phyloP scores from a whole-genome alignment of 805 yeast genomes.

The Brettanomyces bruxellensis region DNA sequence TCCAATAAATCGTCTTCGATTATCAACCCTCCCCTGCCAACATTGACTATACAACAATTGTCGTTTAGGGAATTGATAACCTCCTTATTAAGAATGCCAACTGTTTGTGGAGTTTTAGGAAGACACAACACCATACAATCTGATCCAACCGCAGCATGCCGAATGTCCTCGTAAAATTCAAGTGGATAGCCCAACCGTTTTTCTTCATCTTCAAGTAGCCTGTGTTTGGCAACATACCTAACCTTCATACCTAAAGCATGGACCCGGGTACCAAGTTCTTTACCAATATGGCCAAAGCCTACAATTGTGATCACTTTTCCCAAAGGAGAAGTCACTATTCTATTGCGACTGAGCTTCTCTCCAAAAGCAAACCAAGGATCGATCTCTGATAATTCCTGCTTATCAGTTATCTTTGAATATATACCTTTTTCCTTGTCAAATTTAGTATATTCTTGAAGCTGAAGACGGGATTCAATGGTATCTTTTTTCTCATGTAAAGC shows the following conservation, averaged over 20 bases:
- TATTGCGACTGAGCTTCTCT: conserved; percentile 36
- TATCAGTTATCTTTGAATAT: not conserved
- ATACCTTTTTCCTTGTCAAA: not conserved
- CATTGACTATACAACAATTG: conserved; percentile 58
- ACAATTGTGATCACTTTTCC: conserved; percentile 54
- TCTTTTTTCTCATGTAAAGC: conserved; percentile 30
- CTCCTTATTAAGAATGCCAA: conserved; percentile 40
- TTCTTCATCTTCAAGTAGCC: conserved; percentile 29
- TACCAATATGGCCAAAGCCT: conserved; percentile 74
- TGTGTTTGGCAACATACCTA: conserved; percentile 49
- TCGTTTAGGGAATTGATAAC: conserved; percentile 38
- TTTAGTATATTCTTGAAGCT: not conserved
- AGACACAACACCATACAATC: conserved; percentile 60
- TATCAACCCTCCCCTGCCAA: conserved; percentile 66
- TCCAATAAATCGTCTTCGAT: conserved; percentile 57
- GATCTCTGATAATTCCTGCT: not conserved
- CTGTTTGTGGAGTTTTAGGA: conserved; percentile 55
- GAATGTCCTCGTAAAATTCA: conserved; percentile 36
- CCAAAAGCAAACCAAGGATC: conserved; percentile 30
- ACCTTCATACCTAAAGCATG: conserved; percentile 55
- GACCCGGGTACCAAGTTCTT: conserved; percentile 49
- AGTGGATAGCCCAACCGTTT: conserved; percentile 35
- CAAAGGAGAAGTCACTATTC: conserved; percentile 38
- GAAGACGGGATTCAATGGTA: conserved; percentile 1
- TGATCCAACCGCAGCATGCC: conserved; percentile 22